Base-by-base conservation (phyloP, 176 grass and related monocot species). In the Paspalum notatum region DNA sequence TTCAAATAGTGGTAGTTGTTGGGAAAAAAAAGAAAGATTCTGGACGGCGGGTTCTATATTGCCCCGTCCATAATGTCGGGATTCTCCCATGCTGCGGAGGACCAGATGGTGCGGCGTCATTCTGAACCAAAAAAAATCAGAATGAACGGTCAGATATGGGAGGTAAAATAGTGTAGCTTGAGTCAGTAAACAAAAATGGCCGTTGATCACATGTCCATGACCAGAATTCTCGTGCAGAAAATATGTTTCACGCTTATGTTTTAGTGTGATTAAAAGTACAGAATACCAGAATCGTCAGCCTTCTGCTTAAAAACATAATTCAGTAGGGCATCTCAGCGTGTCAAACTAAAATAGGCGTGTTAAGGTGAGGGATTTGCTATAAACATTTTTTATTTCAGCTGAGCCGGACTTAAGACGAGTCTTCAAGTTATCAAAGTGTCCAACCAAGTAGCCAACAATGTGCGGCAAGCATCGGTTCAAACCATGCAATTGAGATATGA, bases 1-100 rank as follows among this genome's bases (percentile, higher is more conserved):
- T 56, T 69, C 16, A 44, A 69, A n/a, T 45, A 24, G 14, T 12
- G 41, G 57, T 4, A 20, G 10, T 5, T 42, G 26, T n/a, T n/a
- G 26, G 18, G 51, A 54, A 20, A 40, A 56, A 75, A 42, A 48
- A 27, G n/a, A 60, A 22, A n/a, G 12, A 37, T 18, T 56, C 17
- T 81, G 75, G 83, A 17, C 76, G 83, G 76, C 58, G 47, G 68
- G 72, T 64, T 78, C n/a, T 24, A 59, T 27, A 71, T 26, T 43
- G 37, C 49, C 50, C 5, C 68, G 54, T 57, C 53, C 64, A 32
- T 71, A 48, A 71, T 64, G 38, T n/a, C 38, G 45, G 55, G 67
- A 62, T 38, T 11, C n/a, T 71, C 55, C 54, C 67, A 25, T 18
- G 54, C 53, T 61, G 45, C 10, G 65, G 1, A 43, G 68, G 18